A percentile compares a stretch with the other conserved stretches of the same genome.
Evolutionary conservation across 345 rosid species (phyloP).

Genomic region (Syzygium aqueum): DNA sequence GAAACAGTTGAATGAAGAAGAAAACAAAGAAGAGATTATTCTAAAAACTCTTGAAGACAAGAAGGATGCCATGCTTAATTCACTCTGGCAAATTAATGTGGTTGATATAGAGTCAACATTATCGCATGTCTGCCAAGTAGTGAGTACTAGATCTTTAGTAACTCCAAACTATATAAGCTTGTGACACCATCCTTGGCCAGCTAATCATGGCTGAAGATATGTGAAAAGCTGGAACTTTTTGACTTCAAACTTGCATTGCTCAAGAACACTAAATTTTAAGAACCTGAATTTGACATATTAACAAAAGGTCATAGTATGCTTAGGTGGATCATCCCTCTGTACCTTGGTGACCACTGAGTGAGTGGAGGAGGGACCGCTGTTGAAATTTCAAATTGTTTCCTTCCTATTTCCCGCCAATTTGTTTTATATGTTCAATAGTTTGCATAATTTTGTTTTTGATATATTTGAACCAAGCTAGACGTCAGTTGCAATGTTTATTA

Average conservation of each 20-base stretch:
- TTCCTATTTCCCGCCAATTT: neutral
- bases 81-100: constrained; percentile 94
- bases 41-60: constrained; percentile 65
- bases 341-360: neutral
- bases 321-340: neutral
- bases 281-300: neutral
- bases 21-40: constrained; percentile 60
- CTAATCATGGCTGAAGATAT: neutral
- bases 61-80: constrained; percentile 77
- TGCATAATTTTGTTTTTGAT: neutral
- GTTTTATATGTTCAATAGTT: neutral
- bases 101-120: constrained; percentile 84
- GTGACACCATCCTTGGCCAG: neutral
- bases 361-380: neutral
- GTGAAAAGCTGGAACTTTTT: neutral
- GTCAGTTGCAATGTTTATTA: neutral
- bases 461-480: neutral
- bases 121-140: constrained; percentile 72
- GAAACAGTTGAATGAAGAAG: constrained; percentile 52
- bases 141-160: constrained; percentile 22
- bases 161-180: neutral
- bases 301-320: neutral
- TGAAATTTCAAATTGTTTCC: neutral
- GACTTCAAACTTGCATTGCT: neutral
- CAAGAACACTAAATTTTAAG: neutral